Base-by-base conservation (phyloP, 805 yeast species). In the Suhomyces emberorum region DNA sequence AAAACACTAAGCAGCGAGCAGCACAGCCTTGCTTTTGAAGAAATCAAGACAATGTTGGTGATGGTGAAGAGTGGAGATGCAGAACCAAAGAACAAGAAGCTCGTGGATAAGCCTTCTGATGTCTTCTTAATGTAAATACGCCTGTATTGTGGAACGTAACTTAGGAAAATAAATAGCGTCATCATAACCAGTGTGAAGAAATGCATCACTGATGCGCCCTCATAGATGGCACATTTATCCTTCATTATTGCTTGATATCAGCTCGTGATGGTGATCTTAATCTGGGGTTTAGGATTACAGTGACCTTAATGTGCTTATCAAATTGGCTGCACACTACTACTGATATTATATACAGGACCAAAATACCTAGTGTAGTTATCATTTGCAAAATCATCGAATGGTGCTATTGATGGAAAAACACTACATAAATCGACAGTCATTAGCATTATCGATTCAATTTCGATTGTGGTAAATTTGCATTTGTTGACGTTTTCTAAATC, bases 61-160 rank as follows among this genome's bases (percentile, higher is more conserved):
- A 81, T 59, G 0, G 91, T 78, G 48, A 81, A 73, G 19, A 80
- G 60, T n/a, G 85, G 80, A 15, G 89, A 77, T 32, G 81, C 57
- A 4, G 82, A 74, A 3, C 93, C 93, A 27, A 88, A 69, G 10
- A 87, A 59, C 21, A 87, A 64, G 52, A 79, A 87, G 47, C 73
- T 68, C 9, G 89, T 85, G 4, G 89, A 81, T 15, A 87, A 63
- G 4, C 96, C 96, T 52, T 85, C 88, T 9, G 89, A 78, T 4
- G 88, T 72, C 33, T 72, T 59, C 33, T 88, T 70, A 14, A 54
- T 47, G 34, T 75, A 57, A 36, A 87, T 78, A 29, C 80, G 72
- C 28, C 67, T 38, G 55, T 82, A 86, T 61, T 87, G 96, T 0
- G 95, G 95, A 3, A 81, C 35, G 54, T 87, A 87, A 29, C 91